These are phyloP conservation scores for Akanthomyces lecanii DNA, from an alignment of 2,329 filamentous ascomycete species.

Conservation along the genomic window DNA sequence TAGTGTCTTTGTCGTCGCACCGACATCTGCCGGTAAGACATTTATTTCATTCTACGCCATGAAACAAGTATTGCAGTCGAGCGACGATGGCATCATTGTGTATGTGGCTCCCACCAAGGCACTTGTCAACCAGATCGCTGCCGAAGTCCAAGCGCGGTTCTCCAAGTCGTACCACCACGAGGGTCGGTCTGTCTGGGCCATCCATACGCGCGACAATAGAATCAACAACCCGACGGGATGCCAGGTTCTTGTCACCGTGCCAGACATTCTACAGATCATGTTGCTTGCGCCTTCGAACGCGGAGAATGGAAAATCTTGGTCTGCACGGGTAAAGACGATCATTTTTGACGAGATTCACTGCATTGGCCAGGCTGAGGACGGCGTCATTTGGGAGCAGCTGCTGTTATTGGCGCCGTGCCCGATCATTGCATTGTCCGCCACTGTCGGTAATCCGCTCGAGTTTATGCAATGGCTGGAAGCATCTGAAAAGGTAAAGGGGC, in stretches of 20 bases:
- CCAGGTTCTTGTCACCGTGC: slow-evolving; percentile 73
- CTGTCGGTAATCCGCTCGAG: slow-evolving; percentile 68
- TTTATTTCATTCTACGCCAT: slow-evolving; percentile 85
- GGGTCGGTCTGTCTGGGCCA: slow-evolving; percentile 70
- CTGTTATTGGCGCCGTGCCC: slow-evolving; percentile 70
- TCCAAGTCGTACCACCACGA: slow-evolving; percentile 58
- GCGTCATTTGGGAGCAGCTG: slow-evolving; percentile 74
- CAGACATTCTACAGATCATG: slow-evolving; percentile 77
- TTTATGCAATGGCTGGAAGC: slow-evolving; percentile 65
- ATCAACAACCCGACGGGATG: slow-evolving; percentile 70
- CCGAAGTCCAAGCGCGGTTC: slow-evolving; percentile 71
- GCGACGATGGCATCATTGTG: slow-evolving; percentile 66
- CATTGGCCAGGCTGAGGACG: slow-evolving; percentile 72
- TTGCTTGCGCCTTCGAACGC: slow-evolving; percentile 63
- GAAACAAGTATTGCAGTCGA: slow-evolving; percentile 65
- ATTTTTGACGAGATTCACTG: slow-evolving; percentile 82
- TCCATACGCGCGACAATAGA: slow-evolving; percentile 70
- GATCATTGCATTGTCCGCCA: slow-evolving; percentile 75
- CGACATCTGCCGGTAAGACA: slow-evolving; percentile 75
- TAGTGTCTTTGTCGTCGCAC: slow-evolving; percentile 71
- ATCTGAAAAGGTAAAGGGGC: slow-evolving; percentile 60
- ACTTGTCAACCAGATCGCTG: slow-evolving; percentile 77
- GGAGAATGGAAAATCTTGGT: slow-evolving; percentile 52
- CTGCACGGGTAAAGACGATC: slow-evolving; percentile 64
- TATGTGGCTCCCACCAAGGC: slow-evolving; percentile 82